Base-by-base conservation (phyloP, 805 yeast genomes). In the Teunomyces barrocoloradensis region DNA sequence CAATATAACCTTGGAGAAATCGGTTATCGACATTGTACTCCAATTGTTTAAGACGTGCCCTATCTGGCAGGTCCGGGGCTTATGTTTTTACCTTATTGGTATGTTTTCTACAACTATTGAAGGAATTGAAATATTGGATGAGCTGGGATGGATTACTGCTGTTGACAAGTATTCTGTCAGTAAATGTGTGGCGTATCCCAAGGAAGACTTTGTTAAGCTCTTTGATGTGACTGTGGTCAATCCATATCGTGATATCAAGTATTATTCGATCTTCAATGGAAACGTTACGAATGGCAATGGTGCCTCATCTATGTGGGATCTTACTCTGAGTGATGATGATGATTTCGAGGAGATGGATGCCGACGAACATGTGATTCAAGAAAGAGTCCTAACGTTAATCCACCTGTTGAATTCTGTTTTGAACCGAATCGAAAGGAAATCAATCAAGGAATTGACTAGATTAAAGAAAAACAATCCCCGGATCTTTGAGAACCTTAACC, bases 91-190 rank as follows among this genome's bases (percentile, higher is more conserved):
- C 55, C 87, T 81, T 0, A 66, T 92, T 29, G 96, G 97, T 0
- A 72, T 88, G 53, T 72, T 90, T 21, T 74, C 94, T 0, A 74
- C 75, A 18, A 88, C 96, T 0, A 71, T 69, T 12, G 89, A 88
- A 57, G 98, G 98, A 0, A 75, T 83, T 18, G 97, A 91, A 59
- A 81, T 90, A 12, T 68, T 91, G 47, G 96, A 89, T 59, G 96
- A 89, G 55, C 71, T 78, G 45, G 83, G 83, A 1, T 92, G 97
- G 97, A 48, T 52, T 3, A 51, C 49, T 12, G 51, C 50, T 6
- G 42, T 42, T 27, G 52, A 53, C 35, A 29, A 48, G n/a, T 51
- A 53, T 18, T 28, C 46, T 18, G 44, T 34, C 7, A 50, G 54
- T 20, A 43, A 41, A n/a, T 37, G 51, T 12, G 45, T 53, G 48